Evolutionary conservation across 2,329 filamentous ascomycete species (phyloP).

Genomic region (Elsinoe perseae): DNA sequence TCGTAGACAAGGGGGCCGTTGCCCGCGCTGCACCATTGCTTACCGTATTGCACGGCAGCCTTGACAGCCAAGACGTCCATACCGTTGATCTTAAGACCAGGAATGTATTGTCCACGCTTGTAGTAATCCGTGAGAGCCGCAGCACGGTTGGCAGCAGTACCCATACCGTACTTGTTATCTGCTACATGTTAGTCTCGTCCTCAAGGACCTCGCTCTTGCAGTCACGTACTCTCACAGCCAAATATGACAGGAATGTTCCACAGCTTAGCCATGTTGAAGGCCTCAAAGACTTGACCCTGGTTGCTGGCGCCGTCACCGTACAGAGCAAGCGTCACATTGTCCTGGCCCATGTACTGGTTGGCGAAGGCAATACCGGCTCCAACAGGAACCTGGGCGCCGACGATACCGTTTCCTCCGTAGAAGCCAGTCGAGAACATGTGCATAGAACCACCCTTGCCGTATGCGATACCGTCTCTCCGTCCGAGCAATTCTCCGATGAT

Average conservation of each 20-base stretch:
- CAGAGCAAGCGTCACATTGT: conserved; percentile 78
- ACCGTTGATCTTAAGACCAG: conserved; percentile 97
- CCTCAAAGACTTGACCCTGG: conserved; percentile 99
- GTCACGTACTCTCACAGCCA: conserved; percentile 85
- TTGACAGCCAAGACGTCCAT: conserved; percentile 99
- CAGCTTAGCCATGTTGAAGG: conserved; percentile 99
- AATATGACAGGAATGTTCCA: conserved; percentile 96
- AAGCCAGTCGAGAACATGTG: conserved; percentile 99
- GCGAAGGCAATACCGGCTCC: conserved; percentile 95
- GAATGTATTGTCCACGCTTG: conserved; percentile 99
- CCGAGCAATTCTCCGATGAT: conserved; percentile 96
- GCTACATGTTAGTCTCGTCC: conserved; percentile 20
- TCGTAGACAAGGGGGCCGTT: conserved; percentile 94
- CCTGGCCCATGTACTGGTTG: conserved; percentile 83
- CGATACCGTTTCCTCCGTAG: conserved; percentile 98
- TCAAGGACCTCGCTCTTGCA: background rate
- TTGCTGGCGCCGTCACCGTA: conserved; percentile 99
- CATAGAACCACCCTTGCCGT: conserved; percentile 99
- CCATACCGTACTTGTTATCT: conserved; percentile 99
- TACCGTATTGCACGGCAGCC: conserved; percentile 89
- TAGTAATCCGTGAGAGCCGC: conserved; percentile 98
- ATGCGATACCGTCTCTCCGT: conserved; percentile 90
- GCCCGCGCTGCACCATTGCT: conserved; percentile 72
- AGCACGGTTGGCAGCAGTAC: conserved; percentile 87
- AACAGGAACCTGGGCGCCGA: conserved; percentile 95